These are phyloP conservation scores for Alternaria ventricosa DNA, from an alignment of 2,329 filamentous ascomycete genomes.

Conservation along the genomic window DNA sequence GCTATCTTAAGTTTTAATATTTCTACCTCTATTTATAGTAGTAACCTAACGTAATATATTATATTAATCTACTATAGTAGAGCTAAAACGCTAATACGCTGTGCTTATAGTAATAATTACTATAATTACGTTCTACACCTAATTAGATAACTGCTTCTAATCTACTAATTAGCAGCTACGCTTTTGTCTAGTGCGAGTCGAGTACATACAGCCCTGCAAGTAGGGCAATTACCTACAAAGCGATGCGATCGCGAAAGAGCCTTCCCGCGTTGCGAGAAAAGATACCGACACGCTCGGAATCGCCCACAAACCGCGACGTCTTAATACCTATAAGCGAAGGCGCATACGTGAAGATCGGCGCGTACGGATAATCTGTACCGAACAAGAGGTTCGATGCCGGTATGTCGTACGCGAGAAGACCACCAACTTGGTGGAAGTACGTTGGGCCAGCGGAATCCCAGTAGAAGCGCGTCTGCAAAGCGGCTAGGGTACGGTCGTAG, in stretches of 20 bases:
- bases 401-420: conserved; percentile 10
- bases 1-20: too few relatives aligned
- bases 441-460: conserved; percentile 14
- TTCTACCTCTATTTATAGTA: too few relatives aligned
- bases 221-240: too few relatives aligned
- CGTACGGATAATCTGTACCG: conserved; percentile 13
- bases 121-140: too few relatives aligned
- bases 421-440: conserved; percentile 10
- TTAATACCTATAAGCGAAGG: not conserved
- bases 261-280: not conserved
- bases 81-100: too few relatives aligned
- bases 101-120: too few relatives aligned
- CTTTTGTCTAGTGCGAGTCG: too few relatives aligned
- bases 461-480: conserved; percentile 4
- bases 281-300: not conserved
- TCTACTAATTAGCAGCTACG: too few relatives aligned
- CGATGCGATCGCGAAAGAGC: not conserved
- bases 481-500: not conserved
- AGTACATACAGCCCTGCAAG: too few relatives aligned
- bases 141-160: too few relatives aligned
- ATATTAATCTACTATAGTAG: too few relatives aligned
- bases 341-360: conserved; percentile 3
- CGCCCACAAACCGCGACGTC: not conserved
- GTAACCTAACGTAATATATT: too few relatives aligned
- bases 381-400: conserved; percentile 6